Conservation (phyloP, 2,329 filamentous ascomycete genomes). For the Colletotrichum brevisporum region DNA sequence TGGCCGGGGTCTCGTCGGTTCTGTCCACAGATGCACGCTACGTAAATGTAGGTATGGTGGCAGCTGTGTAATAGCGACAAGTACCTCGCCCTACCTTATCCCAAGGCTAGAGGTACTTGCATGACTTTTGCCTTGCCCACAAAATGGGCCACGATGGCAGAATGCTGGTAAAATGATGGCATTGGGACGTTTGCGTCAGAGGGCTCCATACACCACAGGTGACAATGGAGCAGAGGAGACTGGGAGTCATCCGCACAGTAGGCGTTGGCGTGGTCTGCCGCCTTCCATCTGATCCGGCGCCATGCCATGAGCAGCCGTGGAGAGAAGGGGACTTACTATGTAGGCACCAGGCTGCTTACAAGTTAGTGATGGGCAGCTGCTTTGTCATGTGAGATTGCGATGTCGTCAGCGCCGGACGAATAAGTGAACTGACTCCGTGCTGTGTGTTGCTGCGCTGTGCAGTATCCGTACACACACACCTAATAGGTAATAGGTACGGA, state of each 20-base stretch:
- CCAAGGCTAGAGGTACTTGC: not conserved
- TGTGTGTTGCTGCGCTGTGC: constrained; percentile 19
- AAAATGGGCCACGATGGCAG: not conserved
- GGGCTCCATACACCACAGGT: not conserved
- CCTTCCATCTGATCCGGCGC: constrained; percentile 21
- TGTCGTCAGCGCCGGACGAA: constrained; percentile 37
- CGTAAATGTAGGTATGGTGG: not conserved
- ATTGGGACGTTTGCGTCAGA: constrained; percentile 26
- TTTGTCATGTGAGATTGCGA: constrained; percentile 19
- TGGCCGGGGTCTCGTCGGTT: not conserved
- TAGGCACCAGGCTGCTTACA: constrained; percentile 14
- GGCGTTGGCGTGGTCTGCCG: constrained; percentile 3
- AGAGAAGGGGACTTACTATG: not conserved
- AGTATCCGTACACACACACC: not conserved
- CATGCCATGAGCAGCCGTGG: not conserved
- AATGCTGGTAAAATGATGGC: constrained; percentile 9
- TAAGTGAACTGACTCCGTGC: constrained; percentile 39
- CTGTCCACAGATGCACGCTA: constrained; percentile 2
- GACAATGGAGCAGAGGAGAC: constrained; percentile 7
- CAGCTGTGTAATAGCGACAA: too few relatives aligned
- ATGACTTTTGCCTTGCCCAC: not conserved
- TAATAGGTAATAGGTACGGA: too few relatives aligned
- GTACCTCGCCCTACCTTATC: too few relatives aligned
- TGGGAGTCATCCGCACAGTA: constrained; percentile 14
- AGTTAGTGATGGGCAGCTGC: constrained; percentile 17